Percentiles rank a stretch among this genome's conserved stretches.
phyloP scores from a whole-genome alignment of 2,329 filamentous ascomycete species.

The Aspergillus viridinutans region DNA sequence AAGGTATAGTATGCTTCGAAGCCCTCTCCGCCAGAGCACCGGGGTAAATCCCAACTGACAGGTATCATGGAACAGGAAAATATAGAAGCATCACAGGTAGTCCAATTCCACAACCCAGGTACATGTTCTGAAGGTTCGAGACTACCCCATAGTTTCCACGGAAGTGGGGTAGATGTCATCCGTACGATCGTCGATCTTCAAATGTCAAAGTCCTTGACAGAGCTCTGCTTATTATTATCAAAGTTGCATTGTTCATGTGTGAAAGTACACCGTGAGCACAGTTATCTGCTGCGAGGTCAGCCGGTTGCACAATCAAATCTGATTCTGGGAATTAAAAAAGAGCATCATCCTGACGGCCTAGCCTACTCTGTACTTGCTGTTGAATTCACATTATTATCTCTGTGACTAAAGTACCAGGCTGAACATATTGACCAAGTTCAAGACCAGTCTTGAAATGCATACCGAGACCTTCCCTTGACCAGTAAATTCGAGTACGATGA shows the following conservation, averaged over 20 bases:
- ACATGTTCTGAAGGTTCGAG: neutral
- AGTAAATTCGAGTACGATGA: neutral
- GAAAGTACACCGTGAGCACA: neutral
- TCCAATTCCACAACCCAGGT: neutral
- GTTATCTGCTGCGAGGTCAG: neutral
- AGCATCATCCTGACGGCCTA: neutral
- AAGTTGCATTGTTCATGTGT: neutral
- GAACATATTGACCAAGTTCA: neutral
- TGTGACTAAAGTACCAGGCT: neutral
- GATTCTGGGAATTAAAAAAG: no score
- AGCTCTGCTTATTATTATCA: neutral
- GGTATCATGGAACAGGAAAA: neutral
- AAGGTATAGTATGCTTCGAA: no score
- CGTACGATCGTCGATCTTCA: neutral
- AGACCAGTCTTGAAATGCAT: neutral
- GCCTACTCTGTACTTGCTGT: neutral
- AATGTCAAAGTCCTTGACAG: neutral
- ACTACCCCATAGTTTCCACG: neutral
- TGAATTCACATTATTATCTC: neutral
- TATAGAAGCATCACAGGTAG: neutral
- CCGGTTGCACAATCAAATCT: neutral
- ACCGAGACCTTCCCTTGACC: neutral
- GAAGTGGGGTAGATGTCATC: neutral
- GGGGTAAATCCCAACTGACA: neutral
- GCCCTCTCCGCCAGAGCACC: neutral